Percentiles rank a stretch among this genome's conserved stretches.
These are phyloP conservation scores for Verticillium zaregamsianum DNA, from an alignment of 2,329 filamentous ascomycete species.

Conservation along the genomic window DNA sequence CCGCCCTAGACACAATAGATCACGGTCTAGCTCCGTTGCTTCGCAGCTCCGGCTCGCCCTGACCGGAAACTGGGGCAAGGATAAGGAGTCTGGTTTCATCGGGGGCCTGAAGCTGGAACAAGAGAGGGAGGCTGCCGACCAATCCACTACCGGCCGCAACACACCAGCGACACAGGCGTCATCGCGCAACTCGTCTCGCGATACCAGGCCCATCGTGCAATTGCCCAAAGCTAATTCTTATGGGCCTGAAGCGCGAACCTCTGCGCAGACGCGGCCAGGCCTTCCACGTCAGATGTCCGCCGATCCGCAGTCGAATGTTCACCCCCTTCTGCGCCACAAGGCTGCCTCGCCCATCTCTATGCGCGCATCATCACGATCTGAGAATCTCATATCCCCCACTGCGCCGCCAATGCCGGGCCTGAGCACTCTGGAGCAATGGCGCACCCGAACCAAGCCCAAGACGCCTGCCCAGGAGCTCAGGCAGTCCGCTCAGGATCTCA, in stretches of 20 bases:
- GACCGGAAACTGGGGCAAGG: constrained; percentile 5
- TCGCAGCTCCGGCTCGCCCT: constrained; percentile 7
- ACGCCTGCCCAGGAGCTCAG: not conserved
- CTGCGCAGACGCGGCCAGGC: not conserved
- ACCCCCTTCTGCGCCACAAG: not conserved
- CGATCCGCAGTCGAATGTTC: not conserved
- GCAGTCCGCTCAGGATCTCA: not conserved
- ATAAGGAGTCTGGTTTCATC: constrained; percentile 29
- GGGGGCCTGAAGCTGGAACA: constrained; percentile 36
- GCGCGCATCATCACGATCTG: constrained; percentile 20
- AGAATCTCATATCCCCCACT: constrained; percentile 21
- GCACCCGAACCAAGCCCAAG: constrained; percentile 1
- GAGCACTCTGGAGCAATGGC: constrained; percentile 27
- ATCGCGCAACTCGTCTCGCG: not conserved
- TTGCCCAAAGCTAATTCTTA: constrained; percentile 7
- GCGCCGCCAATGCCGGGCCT: constrained; percentile 23
- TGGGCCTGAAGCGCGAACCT: constrained; percentile 5
- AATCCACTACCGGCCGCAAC: not conserved
- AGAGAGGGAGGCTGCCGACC: constrained; percentile 25
- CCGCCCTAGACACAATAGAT: constrained; percentile 7
- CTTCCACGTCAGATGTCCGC: constrained; percentile 1
- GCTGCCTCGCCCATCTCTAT: constrained; percentile 28
- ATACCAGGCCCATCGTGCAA: not conserved
- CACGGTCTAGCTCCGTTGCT: constrained; percentile 11
- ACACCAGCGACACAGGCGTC: not conserved